phyloP scores from a whole-genome alignment of 139 green algal species.

The Chlorella vulgaris region DNA sequence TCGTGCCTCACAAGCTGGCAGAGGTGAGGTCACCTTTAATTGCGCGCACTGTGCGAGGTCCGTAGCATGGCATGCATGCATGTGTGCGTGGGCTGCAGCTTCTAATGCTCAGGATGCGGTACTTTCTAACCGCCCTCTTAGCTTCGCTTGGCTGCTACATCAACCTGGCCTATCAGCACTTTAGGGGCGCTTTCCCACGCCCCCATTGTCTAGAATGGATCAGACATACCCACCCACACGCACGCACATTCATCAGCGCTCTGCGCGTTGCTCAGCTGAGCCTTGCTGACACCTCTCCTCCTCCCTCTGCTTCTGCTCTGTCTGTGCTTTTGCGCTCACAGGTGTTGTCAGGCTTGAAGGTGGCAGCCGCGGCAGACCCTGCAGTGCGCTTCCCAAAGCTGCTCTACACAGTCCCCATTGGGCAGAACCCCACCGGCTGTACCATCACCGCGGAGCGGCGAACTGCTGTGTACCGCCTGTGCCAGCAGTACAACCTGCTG shows the following conservation, averaged over 20 bases:
- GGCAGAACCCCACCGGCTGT: conserved; percentile 78
- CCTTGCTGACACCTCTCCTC: neutral
- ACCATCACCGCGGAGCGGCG: conserved; percentile 55
- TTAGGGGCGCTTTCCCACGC: neutral
- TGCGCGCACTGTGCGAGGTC: neutral
- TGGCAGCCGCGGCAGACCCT: neutral
- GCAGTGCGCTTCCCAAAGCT: conserved; percentile 41
- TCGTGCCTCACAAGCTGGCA: conserved; percentile 56
- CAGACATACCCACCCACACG: neutral
- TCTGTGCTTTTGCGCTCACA: neutral
- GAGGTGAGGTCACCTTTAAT: conserved; percentile 33
- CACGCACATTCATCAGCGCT: no score
- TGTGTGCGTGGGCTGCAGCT: no score
- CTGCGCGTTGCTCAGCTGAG: neutral
- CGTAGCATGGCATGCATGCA: no score
- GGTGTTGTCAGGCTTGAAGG: conserved; percentile 3
- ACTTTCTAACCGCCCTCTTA: neutral
- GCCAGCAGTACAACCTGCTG: conserved; percentile 58
- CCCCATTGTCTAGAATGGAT: neutral
- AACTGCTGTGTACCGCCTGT: conserved; percentile 67
- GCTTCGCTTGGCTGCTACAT: neutral
- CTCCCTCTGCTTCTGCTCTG: neutral
- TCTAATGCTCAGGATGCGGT: neutral
- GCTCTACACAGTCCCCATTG: conserved; percentile 78
- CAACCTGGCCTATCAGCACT: neutral